These are phyloP conservation scores for Linnemannia zychae DNA, from an alignment of 192 early-diverging fungal species.

Conservation along the genomic window DNA sequence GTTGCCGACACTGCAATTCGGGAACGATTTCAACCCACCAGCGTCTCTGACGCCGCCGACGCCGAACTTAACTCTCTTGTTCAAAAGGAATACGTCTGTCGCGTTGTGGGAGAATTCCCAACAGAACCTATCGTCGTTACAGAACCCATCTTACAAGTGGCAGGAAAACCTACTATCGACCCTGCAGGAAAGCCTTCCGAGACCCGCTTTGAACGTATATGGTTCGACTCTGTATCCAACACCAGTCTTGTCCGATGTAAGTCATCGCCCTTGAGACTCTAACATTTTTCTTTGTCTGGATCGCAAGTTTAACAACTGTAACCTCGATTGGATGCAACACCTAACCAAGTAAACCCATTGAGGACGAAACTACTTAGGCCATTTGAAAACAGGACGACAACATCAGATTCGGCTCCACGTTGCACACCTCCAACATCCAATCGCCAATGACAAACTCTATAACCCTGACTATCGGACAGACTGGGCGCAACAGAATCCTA, in stretches of 20 bases:
- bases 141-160: constrained; percentile 41
- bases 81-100: constrained; percentile 48
- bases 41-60: not conserved
- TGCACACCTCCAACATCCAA: constrained; percentile 38
- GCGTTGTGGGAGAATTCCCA: constrained; percentile 52
- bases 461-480: constrained; percentile 28
- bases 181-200: constrained; percentile 42
- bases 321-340: no score
- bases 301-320: no score
- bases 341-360: not conserved
- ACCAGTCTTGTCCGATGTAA: constrained; percentile 45
- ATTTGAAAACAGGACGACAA: constrained; percentile 40
- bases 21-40: constrained; percentile 39
- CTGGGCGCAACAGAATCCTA: not conserved
- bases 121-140: constrained; percentile 29
- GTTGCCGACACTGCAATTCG: constrained; percentile 29
- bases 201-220: constrained; percentile 37
- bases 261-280: not conserved
- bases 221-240: constrained; percentile 37
- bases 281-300: not conserved
- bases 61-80: constrained; percentile 13
- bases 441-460: constrained; percentile 46
- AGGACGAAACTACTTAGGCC: constrained; percentile 1
- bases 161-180: constrained; percentile 38
- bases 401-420: constrained; percentile 53